Percentiles rank a stretch among this genome's conserved stretches.
phyloP scores from a whole-genome alignment of 805 yeast genomes.

The Yamadazyma scolyti region DNA sequence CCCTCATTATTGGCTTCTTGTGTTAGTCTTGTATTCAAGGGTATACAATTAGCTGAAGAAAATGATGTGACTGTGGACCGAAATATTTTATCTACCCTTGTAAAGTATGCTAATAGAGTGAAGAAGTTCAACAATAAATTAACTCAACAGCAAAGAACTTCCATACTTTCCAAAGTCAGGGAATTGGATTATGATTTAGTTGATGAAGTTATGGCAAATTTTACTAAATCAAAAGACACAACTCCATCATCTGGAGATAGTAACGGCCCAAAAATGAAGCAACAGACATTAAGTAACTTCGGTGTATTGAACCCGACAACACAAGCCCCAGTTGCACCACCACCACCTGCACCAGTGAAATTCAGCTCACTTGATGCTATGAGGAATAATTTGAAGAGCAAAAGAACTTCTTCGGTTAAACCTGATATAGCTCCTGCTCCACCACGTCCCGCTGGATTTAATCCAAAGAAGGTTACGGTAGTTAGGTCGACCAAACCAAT shows the following conservation, averaged over 20 bases:
- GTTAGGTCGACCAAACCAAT: constrained; percentile 34
- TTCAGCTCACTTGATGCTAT: constrained; percentile 31
- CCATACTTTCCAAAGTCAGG: constrained; percentile 59
- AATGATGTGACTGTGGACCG: constrained; percentile 49
- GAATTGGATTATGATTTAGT: constrained; percentile 53
- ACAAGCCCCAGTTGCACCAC: constrained; percentile 33
- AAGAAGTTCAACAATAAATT: constrained; percentile 68
- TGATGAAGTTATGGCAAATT: constrained; percentile 43
- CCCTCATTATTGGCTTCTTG: constrained; percentile 68
- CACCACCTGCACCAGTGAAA: constrained; percentile 27
- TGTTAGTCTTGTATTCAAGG: constrained; percentile 62
- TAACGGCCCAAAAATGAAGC: constrained; percentile 17
- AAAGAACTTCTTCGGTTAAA: constrained; percentile 16
- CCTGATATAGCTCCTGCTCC: constrained; percentile 30
- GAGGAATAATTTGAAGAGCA: constrained; percentile 25
- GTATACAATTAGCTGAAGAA: constrained; percentile 62
- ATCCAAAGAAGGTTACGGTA: constrained; percentile 16
- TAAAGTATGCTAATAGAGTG: constrained; percentile 62
- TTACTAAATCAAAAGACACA: constrained; percentile 3
- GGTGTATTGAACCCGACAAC: constrained; percentile 18
- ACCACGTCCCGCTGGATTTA: constrained; percentile 54
- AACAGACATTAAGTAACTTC: constrained; percentile 32
- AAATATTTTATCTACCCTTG: constrained; percentile 51
- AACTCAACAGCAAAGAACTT: constrained; percentile 60
- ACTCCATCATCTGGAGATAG: constrained; percentile 4